Evolutionary conservation across 2,329 filamentous ascomycete genomes (phyloP).

Genomic region (Sporothrix mexicana): DNA sequence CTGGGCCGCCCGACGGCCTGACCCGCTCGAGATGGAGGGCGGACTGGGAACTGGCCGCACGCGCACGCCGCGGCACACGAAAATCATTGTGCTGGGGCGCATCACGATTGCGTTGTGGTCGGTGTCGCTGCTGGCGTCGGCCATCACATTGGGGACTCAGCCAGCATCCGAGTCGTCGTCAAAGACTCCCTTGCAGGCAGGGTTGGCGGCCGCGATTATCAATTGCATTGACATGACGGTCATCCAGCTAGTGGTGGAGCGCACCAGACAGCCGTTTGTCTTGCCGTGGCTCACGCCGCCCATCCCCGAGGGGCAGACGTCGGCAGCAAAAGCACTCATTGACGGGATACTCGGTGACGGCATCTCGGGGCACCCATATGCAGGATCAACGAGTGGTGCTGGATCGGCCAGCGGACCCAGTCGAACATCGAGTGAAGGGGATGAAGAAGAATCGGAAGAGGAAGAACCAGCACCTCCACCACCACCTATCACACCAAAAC

Average conservation of each 20-base stretch:
- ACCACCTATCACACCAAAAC: neutral
- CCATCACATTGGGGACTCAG: conserved; percentile 38
- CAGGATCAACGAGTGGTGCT: neutral
- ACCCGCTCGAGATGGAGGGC: conserved; percentile 35
- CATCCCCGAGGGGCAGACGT: conserved; percentile 25
- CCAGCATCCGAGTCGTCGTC: neutral
- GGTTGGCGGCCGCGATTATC: conserved; percentile 34
- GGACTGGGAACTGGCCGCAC: conserved; percentile 36
- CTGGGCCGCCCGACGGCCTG: conserved; percentile 40
- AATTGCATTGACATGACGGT: conserved; percentile 33
- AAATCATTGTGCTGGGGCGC: conserved; percentile 42
- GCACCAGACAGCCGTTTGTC: conserved; percentile 36
- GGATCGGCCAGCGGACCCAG: neutral
- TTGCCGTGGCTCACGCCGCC: conserved; percentile 39
- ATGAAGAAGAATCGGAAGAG: neutral
- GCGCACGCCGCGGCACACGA: conserved; percentile 44
- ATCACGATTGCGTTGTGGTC: conserved; percentile 43
- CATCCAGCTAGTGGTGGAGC: conserved; percentile 34
- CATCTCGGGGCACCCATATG: conserved; percentile 27
- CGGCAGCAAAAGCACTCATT: conserved; percentile 34
- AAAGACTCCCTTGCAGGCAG: conserved; percentile 24
- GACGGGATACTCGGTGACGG: conserved; percentile 36
- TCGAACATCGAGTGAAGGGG: conserved; percentile 5
- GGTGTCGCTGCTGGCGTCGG: conserved; percentile 40
- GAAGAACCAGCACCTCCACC: neutral